phyloP scores from a whole-genome alignment of 805 yeast species.

The Komagataella kurtzmanii region DNA sequence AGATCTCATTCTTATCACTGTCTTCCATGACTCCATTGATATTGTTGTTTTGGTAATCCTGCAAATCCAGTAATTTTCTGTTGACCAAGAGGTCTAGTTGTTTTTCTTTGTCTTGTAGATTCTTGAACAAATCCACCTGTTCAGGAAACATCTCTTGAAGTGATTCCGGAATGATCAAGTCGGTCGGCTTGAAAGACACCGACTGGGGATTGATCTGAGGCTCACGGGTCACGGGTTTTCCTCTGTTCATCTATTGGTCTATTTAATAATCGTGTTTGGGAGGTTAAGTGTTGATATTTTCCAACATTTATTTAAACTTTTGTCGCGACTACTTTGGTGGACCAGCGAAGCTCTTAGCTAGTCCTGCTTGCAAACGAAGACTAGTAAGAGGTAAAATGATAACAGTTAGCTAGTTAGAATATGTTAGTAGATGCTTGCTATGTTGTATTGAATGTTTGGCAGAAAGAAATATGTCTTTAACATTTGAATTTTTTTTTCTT shows the following conservation, averaged over 20 bases:
- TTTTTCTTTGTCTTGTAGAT: constrained; percentile 69
- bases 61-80: constrained; percentile 75
- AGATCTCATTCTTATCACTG: constrained; percentile 36
- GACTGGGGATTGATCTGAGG: constrained; percentile 4
- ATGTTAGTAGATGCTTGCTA: no score
- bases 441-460: no score
- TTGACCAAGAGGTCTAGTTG: constrained; percentile 70
- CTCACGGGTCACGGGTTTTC: not conserved
- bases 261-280: not conserved
- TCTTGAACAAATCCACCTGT: constrained; percentile 55
- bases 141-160: constrained; percentile 19
- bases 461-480: no score
- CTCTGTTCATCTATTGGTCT: not conserved
- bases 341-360: not conserved
- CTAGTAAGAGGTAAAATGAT: no score
- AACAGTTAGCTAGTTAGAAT: no score
- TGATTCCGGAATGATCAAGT: constrained; percentile 16
- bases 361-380: no score
- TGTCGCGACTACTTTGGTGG: not conserved
- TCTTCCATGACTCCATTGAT: constrained; percentile 27
- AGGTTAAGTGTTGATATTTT: not conserved
- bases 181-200: constrained; percentile 19
- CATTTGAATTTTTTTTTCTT: no score
- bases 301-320: not conserved
- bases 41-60: constrained; percentile 45